phyloP scores from a whole-genome alignment of 345 rosid genomes.

The Eucalyptus cloeziana region DNA sequence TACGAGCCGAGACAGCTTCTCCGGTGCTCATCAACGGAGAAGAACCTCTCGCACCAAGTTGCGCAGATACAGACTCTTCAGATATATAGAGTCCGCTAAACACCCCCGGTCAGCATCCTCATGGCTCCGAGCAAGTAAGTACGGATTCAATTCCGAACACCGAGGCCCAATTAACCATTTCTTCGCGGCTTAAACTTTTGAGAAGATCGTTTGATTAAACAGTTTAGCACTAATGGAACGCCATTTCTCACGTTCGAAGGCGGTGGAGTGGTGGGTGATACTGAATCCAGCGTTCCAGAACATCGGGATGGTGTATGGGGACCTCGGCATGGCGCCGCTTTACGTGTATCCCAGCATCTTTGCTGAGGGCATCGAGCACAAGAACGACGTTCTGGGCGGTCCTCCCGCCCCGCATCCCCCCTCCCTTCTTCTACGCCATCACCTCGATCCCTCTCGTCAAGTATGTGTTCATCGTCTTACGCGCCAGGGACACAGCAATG shows the following conservation, averaged over 20 bases:
- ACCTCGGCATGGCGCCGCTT: too few species aligned
- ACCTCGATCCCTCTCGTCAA: not conserved
- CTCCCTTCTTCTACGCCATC: not conserved
- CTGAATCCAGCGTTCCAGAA: too few species aligned
- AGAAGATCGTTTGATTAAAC: too few species aligned
- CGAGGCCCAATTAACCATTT: not conserved
- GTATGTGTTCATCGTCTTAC: fast-evolving
- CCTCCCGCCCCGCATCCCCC: too few species aligned
- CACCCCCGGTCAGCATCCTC: not conserved
- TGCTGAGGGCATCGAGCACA: too few species aligned
- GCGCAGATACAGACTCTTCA: constrained; percentile 16
- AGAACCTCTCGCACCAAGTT: constrained; percentile 6
- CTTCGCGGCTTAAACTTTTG: too few species aligned
- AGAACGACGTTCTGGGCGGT: not conserved
- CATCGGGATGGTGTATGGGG: too few species aligned
- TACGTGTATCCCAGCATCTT: too few species aligned
- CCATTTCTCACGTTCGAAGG: too few species aligned
- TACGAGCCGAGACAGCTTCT: not conserved
- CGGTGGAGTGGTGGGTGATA: too few species aligned
- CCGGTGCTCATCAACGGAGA: not conserved
- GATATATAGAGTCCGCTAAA: constrained; percentile 18
- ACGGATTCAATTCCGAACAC: not conserved
- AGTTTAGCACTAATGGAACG: too few species aligned
- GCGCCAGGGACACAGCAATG: not conserved
- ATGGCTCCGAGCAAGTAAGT: not conserved